A percentile compares a stretch with the other conserved stretches of the same genome.
These are phyloP conservation scores for Antarctomyces pellizariae DNA, from an alignment of 495 filamentous ascomycete species.

Conservation along the genomic window DNA sequence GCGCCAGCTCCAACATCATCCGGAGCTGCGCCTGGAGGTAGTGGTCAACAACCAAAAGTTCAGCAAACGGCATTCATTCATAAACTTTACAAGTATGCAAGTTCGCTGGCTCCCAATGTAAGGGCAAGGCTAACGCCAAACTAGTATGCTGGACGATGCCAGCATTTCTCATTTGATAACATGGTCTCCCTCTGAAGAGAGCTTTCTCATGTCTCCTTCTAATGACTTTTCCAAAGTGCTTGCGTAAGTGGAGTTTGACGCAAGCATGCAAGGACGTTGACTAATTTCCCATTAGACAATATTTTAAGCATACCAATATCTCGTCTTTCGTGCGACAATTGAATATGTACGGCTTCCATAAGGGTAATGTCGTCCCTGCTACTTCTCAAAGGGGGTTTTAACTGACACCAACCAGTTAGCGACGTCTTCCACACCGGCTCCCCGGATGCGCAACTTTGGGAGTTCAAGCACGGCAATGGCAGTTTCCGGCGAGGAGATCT, in stretches of 20 bases:
- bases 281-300: conserved; percentile 31
- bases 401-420: conserved; percentile 42
- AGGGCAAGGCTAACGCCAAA: conserved; percentile 16
- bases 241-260: conserved; percentile 36
- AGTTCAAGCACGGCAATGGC: conserved; percentile 96
- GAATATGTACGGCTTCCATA: conserved; percentile 99
- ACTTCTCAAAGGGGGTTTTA: conserved; percentile 1
- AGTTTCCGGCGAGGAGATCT: conserved; percentile 93
- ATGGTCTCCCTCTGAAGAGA: conserved; percentile 83
- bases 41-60: conserved; percentile 87
- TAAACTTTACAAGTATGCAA: conserved; percentile 86
- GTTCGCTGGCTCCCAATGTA: conserved; percentile 2
- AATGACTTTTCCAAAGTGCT: conserved; percentile 97
- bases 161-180: conserved; percentile 87
- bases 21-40: conserved; percentile 45
- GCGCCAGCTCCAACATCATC: conserved; percentile 13
- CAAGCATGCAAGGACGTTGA: conserved; percentile 1
- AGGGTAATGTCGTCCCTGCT: conserved; percentile 35
- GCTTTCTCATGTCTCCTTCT: conserved; percentile 94
- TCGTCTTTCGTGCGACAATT: conserved; percentile 94
- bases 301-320: conserved; percentile 98
- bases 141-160: conserved; percentile 86
- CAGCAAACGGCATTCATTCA: conserved; percentile 99
- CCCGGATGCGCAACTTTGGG: conserved; percentile 91
- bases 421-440: conserved; percentile 95